phyloP scores from a whole-genome alignment of 306 rosid species.

The Rubus idaeus region DNA sequence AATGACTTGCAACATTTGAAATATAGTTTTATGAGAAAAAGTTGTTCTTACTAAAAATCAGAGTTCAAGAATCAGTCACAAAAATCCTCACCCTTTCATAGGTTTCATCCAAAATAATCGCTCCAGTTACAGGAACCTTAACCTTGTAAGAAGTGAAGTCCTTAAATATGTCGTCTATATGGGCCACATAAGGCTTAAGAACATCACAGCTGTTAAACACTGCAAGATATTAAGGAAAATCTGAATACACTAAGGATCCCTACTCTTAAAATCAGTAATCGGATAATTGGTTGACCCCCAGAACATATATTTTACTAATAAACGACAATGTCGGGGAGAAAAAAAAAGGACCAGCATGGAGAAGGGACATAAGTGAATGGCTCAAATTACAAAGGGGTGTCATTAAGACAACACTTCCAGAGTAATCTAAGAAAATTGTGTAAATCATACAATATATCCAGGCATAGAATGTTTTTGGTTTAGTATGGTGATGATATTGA shows the following conservation, averaged over 20 bases:
- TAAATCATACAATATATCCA: neutral
- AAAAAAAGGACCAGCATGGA: neutral
- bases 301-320: neutral
- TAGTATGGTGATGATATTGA: neutral
- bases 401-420: neutral
- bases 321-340: neutral
- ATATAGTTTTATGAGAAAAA: neutral
- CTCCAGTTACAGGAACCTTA: constrained; percentile 97
- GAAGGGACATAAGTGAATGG: neutral
- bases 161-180: constrained; percentile 91
- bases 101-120: constrained; percentile 94
- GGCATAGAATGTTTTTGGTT: neutral
- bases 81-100: constrained; percentile 83
- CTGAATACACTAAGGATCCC: neutral
- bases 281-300: neutral
- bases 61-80: constrained; percentile 4
- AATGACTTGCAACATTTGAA: neutral
- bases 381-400: neutral
- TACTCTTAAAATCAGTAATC: neutral
- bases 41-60: neutral
- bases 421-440: neutral
- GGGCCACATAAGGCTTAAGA: constrained; percentile 91
- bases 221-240: constrained; percentile 58
- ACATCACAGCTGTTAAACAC: constrained; percentile 95
- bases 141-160: constrained; percentile 98